Base-by-base conservation (phyloP, 768 basidiomycete species). In the Clavulina sp. region DNA sequence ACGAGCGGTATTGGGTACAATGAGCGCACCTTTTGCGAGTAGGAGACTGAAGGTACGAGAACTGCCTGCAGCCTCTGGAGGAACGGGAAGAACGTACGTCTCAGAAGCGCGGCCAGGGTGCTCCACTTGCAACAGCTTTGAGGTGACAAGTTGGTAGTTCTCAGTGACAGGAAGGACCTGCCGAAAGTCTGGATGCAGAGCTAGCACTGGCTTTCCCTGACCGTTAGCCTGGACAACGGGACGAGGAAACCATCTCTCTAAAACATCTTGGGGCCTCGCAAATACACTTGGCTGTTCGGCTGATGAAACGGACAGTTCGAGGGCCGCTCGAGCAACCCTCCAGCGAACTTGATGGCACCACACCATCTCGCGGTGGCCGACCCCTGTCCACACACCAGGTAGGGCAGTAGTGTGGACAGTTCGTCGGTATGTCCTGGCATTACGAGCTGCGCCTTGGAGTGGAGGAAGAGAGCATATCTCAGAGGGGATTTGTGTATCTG, bases 271-370 rank as follows among this genome's bases (percentile, higher is more conserved):
- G 13, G 24, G 43, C 13, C 13, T 13, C 9, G 9, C 16, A n/a
- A n/a, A n/a, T n/a, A n/a, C 66, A 29, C 67, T 66, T 1, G 64
- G 65, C 3, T 18, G 16, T 24, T n/a, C 19, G 29, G 40, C 29
- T 40, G 23, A 21, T 24, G 34, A 19, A 41, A 48, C 47, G 4
- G 73, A 73, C 7, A 84, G 66, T 58, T 87, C 84, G 4, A 96
- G 66, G 24, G 80, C 79, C 19, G 79, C 76, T 49, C 85, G 72
- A 16, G 91, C 91, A 31, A 93, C 70, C 23, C 79, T 75, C 83
- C 82, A 87, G 36, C 95, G 81, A 6, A 96, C 80, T 65, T 99
- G 95, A 64, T 96, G 87, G 61, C 95, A 97, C 95, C 95, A 99
- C 3, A 97, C 88, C 77, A 96, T 92, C 54, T 86, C 92, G 38